Evolutionary conservation across 306 rosid species (phyloP).

Genomic region (Citrullus amarus): DNA sequence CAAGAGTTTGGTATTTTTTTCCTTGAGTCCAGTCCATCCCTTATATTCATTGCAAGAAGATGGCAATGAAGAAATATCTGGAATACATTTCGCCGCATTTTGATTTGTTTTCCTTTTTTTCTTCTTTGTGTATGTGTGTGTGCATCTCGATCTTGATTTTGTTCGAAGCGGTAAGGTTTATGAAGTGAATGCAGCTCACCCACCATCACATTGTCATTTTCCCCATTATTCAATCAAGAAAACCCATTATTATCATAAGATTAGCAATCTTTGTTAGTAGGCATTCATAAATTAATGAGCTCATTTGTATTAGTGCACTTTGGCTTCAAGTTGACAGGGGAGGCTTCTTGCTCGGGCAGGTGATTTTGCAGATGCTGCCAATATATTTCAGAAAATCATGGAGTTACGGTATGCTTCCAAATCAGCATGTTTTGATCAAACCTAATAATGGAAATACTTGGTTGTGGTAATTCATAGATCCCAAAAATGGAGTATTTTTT

Average conservation of each 20-base stretch:
- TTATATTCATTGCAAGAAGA: neutral
- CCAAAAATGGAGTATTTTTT: neutral
- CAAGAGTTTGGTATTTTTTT: neutral
- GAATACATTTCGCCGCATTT: neutral
- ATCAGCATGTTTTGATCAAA: neutral
- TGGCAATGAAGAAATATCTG: neutral
- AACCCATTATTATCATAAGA: neutral
- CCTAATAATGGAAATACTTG: neutral
- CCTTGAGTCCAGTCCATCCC: neutral
- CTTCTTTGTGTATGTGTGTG: neutral
- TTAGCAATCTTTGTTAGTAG: neutral
- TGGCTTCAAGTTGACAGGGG: conserved; percentile 99
- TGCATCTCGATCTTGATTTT: neutral
- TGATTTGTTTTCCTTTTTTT: neutral
- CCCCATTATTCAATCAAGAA: neutral
- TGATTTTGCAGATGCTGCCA: conserved; percentile 67
- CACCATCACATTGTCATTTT: neutral
- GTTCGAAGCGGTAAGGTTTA: neutral
- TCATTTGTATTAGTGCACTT: conserved; percentile 56
- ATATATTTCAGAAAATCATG: conserved; percentile 59
- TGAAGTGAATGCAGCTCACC: conserved; percentile 1
- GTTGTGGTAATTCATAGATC: neutral
- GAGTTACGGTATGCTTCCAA: conserved; percentile 59
- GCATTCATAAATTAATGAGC: conserved; percentile 25
- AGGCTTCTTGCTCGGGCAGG: conserved; percentile 96